Evolutionary conservation across 768 basidiomycete genomes (phyloP), one percentile per base, ranked within the genome.

Genomic region (Boletus coccyginus): DNA sequence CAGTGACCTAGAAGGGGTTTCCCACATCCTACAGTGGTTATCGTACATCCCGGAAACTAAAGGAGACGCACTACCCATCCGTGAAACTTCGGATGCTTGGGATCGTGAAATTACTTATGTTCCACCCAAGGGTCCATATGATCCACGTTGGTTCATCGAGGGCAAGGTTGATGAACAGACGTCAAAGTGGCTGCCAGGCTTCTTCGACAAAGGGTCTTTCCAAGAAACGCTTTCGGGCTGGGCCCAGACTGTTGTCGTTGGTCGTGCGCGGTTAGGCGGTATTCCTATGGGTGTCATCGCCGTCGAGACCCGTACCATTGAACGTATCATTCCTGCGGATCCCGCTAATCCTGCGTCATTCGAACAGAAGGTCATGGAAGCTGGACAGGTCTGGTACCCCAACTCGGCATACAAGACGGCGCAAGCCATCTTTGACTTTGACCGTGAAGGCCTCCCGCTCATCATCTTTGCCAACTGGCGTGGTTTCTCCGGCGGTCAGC

Each of bases 381-480:
- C 97, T n/a, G 97, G 97, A 62, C 94, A 96, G 74, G 97, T 98
- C 27, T 99, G 97, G 97, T 98, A 98, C 72, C 97, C 97, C 36
- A 98, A 99, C 74, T 96, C 94, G 7, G 95, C 97, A 7, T 95
- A 97, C 80, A 99, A 99, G 82, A 99, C 97, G 9, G 97, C 95
- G 9, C 97, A 98, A 67, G 96, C 97, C 16, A 98, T 98, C 78
- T 94, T 94, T 73, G 97, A 99, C 76, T 92, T 98, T 79, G 90
- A 96, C 75, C 88, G 97, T 42, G 97, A 99, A 74, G 93, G 92
- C 24, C 79, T 99, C 14, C 97, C 97, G 5, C 80, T 99, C 57
- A 95, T 98, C 72, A 95, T 99, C 73, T 98, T 99, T 68, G 97
- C 97, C 52, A 99, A 99, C 79, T 98, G 97, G 94, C 91, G 97